A percentile compares a stretch with the other conserved stretches of the same genome.
phyloP scores from a whole-genome alignment of 2,329 filamentous ascomycete genomes.

The Claviceps fusiformis region DNA sequence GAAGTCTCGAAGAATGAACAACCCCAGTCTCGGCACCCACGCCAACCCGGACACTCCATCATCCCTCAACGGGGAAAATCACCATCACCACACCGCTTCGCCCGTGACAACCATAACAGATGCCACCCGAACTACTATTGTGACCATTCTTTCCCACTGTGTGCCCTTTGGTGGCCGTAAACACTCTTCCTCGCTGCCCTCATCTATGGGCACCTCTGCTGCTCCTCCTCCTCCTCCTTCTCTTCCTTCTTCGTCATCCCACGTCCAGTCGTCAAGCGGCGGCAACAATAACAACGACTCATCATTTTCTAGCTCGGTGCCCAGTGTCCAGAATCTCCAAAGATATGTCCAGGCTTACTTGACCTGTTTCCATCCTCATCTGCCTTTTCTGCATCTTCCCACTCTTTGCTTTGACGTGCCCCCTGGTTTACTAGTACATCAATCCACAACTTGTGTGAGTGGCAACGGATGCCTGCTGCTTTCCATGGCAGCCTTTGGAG shows the following conservation, averaged over 20 bases:
- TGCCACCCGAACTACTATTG: slow-evolving; percentile 46
- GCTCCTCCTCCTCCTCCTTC: too few species aligned
- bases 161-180: slow-evolving; percentile 44
- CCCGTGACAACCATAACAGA: slow-evolving; percentile 53
- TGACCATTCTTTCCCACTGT: slow-evolving; percentile 45
- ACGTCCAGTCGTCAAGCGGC: slow-evolving; percentile 29
- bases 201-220: slow-evolving; percentile 31
- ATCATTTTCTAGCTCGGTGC: slow-evolving; percentile 42
- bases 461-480: slow-evolving; percentile 76
- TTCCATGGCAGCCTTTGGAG: slow-evolving; percentile 67
- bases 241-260: slow-evolving; percentile 28
- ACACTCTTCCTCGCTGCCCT: slow-evolving; percentile 39
- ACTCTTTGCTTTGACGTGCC: slow-evolving; percentile 82
- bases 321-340: slow-evolving; percentile 74
- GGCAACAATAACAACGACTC: slow-evolving; percentile 16
- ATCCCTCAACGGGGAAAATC: slow-evolving; percentile 52
- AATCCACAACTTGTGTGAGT: slow-evolving; percentile 44
- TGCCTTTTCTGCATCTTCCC: slow-evolving; percentile 87
- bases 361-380: slow-evolving; percentile 81
- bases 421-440: slow-evolving; percentile 45
- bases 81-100: slow-evolving; percentile 40
- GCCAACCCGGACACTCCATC: slow-evolving; percentile 58
- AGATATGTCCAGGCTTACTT: slow-evolving; percentile 85
- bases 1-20: slow-evolving; percentile 47
- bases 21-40: slow-evolving; percentile 51